A percentile compares a stretch with the other conserved stretches of the same genome.
phyloP scores from a whole-genome alignment of 2,329 filamentous ascomycete genomes.

The Colletotrichum noveboracense region DNA sequence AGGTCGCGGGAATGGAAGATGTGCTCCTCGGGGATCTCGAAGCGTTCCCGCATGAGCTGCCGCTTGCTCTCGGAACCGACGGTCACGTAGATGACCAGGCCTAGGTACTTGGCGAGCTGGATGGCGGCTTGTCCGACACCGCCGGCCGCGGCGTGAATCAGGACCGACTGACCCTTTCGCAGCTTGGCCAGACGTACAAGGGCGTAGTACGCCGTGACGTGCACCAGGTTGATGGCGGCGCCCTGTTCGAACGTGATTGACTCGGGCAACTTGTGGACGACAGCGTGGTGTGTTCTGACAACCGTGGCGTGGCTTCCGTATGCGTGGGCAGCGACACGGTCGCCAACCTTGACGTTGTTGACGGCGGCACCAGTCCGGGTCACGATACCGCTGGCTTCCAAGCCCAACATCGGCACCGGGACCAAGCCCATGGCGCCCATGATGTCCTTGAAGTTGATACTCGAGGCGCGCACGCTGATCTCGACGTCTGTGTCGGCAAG shows the following conservation, averaged over 20 bases:
- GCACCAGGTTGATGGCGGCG: conserved; percentile 27
- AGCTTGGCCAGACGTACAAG: conserved; percentile 35
- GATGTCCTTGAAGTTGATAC: conserved; percentile 41
- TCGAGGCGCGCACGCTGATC: conserved; percentile 31
- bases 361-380: conserved; percentile 21
- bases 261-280: conserved; percentile 35
- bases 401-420: conserved; percentile 25
- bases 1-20: conserved; percentile 34
- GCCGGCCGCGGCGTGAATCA: conserved; percentile 33
- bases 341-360: conserved; percentile 3
- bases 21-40: conserved; percentile 28
- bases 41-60: conserved; percentile 25
- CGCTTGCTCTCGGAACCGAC: conserved; percentile 35
- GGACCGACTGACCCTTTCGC: conserved; percentile 23
- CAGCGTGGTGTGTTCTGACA: not conserved
- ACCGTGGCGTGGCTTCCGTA: not conserved
- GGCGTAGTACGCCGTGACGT: conserved; percentile 36
- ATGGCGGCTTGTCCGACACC: conserved; percentile 31
- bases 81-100: conserved; percentile 37
- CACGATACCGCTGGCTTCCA: conserved; percentile 30
- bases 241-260: conserved; percentile 37
- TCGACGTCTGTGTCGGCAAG: conserved; percentile 32
- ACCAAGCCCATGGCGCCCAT: conserved; percentile 30
- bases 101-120: conserved; percentile 29
- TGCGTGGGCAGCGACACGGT: conserved; percentile 1